Conservation (phyloP, 768 basidiomycete genomes). For the Psilocybe tampanensis region DNA sequence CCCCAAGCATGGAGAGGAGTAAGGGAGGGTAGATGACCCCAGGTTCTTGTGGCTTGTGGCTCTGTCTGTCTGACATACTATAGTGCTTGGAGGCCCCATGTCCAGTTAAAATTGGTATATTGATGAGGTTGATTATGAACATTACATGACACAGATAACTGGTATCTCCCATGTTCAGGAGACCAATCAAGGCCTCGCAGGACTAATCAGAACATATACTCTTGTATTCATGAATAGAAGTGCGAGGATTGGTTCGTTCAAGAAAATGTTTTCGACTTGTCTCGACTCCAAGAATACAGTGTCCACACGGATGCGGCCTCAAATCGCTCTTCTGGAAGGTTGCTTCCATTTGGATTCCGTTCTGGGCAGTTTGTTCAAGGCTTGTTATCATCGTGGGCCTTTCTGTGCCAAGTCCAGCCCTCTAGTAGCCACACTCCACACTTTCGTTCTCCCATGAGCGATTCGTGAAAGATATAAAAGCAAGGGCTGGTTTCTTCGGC, state of each 20-base stretch:
- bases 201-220: not conserved
- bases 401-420: conserved; percentile 10
- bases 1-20: no score
- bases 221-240: not conserved
- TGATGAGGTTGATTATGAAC: no score
- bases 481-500: not conserved
- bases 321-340: not conserved
- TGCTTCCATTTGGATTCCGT: no score
- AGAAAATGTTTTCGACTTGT: not conserved
- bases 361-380: not conserved
- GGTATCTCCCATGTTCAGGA: no score
- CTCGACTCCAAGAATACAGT: conserved; percentile 11
- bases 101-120: no score
- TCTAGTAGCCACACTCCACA: conserved; percentile 12
- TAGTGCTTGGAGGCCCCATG: no score
- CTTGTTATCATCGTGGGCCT: conserved; percentile 1
- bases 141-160: no score
- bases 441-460: conserved; percentile 11
- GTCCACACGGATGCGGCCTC: conserved; percentile 8
- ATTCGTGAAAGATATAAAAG: conserved; percentile 8
- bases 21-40: no score
- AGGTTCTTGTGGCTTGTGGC: no score
- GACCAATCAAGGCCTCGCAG: not conserved
- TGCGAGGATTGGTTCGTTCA: not conserved
- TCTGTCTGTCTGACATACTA: no score